phyloP scores from a whole-genome alignment of 768 basidiomycete genomes.

The Coprinopsis cinerea region DNA sequence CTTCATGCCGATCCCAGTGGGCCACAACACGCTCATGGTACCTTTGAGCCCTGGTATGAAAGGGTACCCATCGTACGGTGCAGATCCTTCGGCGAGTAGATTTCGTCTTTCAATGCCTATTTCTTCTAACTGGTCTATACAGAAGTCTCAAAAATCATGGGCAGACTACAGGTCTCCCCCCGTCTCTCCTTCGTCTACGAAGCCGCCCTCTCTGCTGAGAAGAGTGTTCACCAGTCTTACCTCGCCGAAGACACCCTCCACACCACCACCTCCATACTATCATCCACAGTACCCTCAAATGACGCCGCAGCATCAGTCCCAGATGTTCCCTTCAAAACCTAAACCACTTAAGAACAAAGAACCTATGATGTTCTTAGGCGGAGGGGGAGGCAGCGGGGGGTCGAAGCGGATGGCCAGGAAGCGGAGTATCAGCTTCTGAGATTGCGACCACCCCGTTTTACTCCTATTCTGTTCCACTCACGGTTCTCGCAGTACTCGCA shows the following conservation, averaged over 20 bases:
- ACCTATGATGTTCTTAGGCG: neutral
- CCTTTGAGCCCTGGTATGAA: slow-evolving; percentile 1
- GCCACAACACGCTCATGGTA: neutral
- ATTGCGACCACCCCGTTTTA: neutral
- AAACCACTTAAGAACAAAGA: neutral
- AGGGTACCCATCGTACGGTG: neutral
- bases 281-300: neutral
- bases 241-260: neutral
- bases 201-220: neutral
- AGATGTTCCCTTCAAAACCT: neutral
- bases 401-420: neutral
- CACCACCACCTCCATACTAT: neutral
- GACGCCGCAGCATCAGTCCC: no score
- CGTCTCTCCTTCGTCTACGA: neutral
- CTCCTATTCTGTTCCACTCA: neutral
- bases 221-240: slow-evolving; percentile 1
- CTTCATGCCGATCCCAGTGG: neutral
- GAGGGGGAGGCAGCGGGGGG: neutral
- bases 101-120: neutral
- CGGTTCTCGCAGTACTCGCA: neutral
- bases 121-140: neutral
- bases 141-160: neutral
- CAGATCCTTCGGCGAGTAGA: slow-evolving; percentile 1
- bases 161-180: neutral
- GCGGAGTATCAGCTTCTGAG: neutral